A percentile compares a stretch with the other conserved stretches of the same genome.
phyloP scores from a whole-genome alignment of 2,329 filamentous ascomycete species.

The Nemania abortiva region DNA sequence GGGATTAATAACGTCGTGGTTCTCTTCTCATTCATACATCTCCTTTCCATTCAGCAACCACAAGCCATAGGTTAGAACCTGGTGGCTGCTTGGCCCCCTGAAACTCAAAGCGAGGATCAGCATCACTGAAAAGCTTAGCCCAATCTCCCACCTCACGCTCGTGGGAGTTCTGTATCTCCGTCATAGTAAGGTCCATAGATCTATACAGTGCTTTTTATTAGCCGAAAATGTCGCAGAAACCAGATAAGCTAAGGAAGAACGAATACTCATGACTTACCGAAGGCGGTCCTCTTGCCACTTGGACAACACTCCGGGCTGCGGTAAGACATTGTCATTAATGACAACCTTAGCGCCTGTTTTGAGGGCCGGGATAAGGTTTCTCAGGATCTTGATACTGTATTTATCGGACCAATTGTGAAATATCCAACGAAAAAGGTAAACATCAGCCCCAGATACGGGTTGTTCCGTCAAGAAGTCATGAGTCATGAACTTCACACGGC shows the following conservation, averaged over 20 bases:
- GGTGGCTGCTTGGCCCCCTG: slow-evolving; percentile 34
- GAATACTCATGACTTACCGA: slow-evolving; percentile 31
- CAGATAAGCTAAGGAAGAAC: too few species aligned
- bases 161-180: slow-evolving; percentile 42
- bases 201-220: not conserved
- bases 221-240: too few species aligned
- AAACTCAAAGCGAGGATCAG: slow-evolving; percentile 44
- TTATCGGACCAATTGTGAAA: slow-evolving; percentile 40
- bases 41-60: slow-evolving; percentile 42
- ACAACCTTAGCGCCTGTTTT: slow-evolving; percentile 53
- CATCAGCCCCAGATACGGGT: slow-evolving; percentile 26
- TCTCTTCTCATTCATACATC: too few species aligned
- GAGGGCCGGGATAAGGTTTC: slow-evolving; percentile 25
- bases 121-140: slow-evolving; percentile 36
- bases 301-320: slow-evolving; percentile 28
- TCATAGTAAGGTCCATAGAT: slow-evolving; percentile 44
- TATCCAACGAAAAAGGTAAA: slow-evolving; percentile 37
- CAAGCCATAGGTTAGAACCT: slow-evolving; percentile 41
- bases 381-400: slow-evolving; percentile 31
- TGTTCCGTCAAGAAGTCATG: slow-evolving; percentile 34
- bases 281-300: slow-evolving; percentile 38
- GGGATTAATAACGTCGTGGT: too few species aligned
- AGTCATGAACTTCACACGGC: slow-evolving; percentile 28
- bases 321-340: slow-evolving; percentile 35
- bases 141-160: slow-evolving; percentile 46